Percentiles rank a stretch among this genome's conserved stretches.
These are phyloP conservation scores for Beauveria sp. DNA, from an alignment of 2,329 filamentous ascomycete species.

Conservation along the genomic window DNA sequence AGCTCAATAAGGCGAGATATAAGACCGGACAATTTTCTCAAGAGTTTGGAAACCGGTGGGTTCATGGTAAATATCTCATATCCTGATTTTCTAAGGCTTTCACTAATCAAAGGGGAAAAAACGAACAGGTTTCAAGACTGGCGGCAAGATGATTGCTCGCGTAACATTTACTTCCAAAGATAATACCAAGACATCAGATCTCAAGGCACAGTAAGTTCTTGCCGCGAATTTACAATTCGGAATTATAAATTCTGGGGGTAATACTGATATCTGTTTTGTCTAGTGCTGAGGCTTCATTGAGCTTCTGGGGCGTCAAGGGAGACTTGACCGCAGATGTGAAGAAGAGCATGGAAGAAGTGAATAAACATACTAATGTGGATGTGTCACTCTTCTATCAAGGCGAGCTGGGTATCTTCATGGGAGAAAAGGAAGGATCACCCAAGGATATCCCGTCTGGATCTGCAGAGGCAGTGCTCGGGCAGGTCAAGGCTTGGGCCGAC, in stretches of 20 bases:
- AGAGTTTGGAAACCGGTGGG: neutral
- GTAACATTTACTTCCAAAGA: neutral
- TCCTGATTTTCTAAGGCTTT: neutral
- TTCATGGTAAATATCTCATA: neutral
- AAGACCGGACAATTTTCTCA: neutral
- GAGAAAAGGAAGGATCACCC: neutral
- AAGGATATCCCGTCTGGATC: neutral
- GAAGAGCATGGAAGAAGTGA: neutral
- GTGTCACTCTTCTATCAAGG: neutral
- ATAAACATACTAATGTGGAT: neutral
- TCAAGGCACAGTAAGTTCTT: neutral
- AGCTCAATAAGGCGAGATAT: neutral
- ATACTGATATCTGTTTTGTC: too few species aligned
- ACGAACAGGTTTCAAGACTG: neutral
- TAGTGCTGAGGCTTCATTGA: neutral
- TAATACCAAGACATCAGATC: neutral
- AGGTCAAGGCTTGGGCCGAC: neutral
- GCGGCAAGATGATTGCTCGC: neutral
- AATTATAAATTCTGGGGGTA: neutral
- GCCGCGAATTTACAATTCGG: fast-evolving
- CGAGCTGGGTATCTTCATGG: neutral
- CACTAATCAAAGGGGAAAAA: neutral
- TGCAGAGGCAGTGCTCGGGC: neutral
- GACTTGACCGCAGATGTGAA: neutral
- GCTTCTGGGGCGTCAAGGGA: neutral